Evolutionary conservation across 140 eudicot genomes (phyloP), one percentile per base, ranked within the genome.

Genomic region (Erigeron philadelphicus): DNA sequence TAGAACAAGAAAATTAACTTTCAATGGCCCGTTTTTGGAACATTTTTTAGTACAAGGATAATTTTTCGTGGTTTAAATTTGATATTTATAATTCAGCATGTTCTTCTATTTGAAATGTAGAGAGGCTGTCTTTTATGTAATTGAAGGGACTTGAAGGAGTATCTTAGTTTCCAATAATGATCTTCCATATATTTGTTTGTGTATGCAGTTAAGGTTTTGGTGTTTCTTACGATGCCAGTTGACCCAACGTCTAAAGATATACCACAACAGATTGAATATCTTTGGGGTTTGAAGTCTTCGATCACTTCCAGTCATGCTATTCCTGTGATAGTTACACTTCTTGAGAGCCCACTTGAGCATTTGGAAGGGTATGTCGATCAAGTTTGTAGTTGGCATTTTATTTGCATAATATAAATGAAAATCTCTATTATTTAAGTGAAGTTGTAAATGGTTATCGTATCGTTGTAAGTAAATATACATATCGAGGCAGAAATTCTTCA

Each of bases 171-270:
- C 5, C 38, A 2, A 31, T 31, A 31, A 31, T 31, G 38, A 31
- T 31, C 38, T 31, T 31, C 3, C 0, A 31, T 31, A 31, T 4
- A 31, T 31, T 1, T 31, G 38, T 4, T 31, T 31, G 38, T 31
- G 5, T 65, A 19, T 71, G 80, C 90, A 86, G 95, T 88, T 74
- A 92, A 93, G 73, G 93, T 89, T 44, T 76, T 93, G 90, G 98
- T 93, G 83, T 93, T 89, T 79, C 86, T 93, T 23, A 88, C 96
- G 3, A 93, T 93, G 98, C 96, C 98, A 8, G 25, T 93, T 53
- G 98, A 93, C 64, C 87, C 95, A 45, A 59, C 85, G 11, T 86
- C 98, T 1, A 76, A 77, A 73, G 98, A 89, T 56, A 80, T 86
- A 67, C 85, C 89, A 31, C 93, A 84, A 35, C 98, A 93, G 84